Base-by-base conservation (phyloP, 2,329 filamentous ascomycete species). In the Trichothecium roseum region DNA sequence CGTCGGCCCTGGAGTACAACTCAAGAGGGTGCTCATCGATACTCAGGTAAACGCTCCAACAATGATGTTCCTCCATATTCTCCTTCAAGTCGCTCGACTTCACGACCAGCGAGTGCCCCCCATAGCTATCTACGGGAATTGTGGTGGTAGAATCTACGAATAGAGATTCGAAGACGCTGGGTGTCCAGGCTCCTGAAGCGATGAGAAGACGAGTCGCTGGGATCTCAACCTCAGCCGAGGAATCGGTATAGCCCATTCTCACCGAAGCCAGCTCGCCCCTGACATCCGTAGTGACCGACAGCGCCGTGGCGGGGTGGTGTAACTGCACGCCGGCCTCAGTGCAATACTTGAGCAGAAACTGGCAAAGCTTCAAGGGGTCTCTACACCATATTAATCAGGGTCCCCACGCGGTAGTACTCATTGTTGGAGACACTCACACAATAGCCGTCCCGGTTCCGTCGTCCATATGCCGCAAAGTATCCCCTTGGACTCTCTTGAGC, bases 21-120 rank as follows among this genome's bases (percentile, higher is more conserved):
- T 88, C 84, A 0, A 82, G 81, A 3, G 74, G 85, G 0, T 66
- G 68, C 3, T 58, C 57, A 6, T 24, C 20, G 38, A 74, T 66
- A 4, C 70, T 72, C 3, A 76, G 75, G 49, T 84, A 88, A 3
- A 89, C 57, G 2, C 82, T 78, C 52, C 86, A 78, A 50, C 75
- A 81, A 3, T 63, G n/a, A n/a, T 36, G 60, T 35, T 68, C 63
- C n/a, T 66, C 53, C 28, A 60, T 52, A 4, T 50, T 27, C 16
- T 30, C 28, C 2, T 78, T 74, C 5, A 73, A 75, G 6, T 24
- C 20, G 20, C 20, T 24, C 20, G 20, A 24, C 38, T 63, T 69
- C 4, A 88, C 56, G 3, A 87, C 69, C 8, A 89, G 57, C 14
- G 80, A 85, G 55, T 88, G 78, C 0, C 84, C 84, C 0, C 81